Base-by-base conservation (phyloP, 345 rosid genomes). In the Ceriops tagal region DNA sequence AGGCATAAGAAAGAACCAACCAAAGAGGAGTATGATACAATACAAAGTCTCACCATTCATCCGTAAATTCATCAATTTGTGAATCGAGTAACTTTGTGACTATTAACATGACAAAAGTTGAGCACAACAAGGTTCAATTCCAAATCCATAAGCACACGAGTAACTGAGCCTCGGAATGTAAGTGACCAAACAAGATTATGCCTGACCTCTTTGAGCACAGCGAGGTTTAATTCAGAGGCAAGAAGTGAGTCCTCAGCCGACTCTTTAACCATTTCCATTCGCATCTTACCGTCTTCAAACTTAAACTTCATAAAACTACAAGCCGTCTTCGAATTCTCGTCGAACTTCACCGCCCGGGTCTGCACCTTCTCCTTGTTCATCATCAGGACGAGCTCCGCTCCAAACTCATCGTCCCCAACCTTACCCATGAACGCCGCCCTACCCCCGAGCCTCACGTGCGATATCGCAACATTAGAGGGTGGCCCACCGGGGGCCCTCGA, bases 361-460 rank as follows among this genome's bases (percentile, higher is more conserved):
- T 93, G 98, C 67, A 93, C 97, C 56, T 65, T 83, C 80, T 93
- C 96, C 82, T 84, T 82, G 43, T 89, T 91, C 98, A 91, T 82
- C 89, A 80, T 82, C 87, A 86, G 37, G 39, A 93, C 88, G 57
- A 91, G 46, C 83, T 87, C 96, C 28, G 80, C 75, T 20, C 98
- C 96, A 18, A 82, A 83, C 1, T 73, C 82, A 72, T 93, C 98
- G 61, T 71, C 80, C 68, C 97, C 97, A 18, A 89, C 92, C 77
- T 93, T 93, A 61, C 98, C 98, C 87, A 93, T 87, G 39, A 93
- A 84, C 32, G 97, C 96, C 5, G 96, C 97, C 75, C 99, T 83
- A 6, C 99, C 97, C 0, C 97, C 96, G 0, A 91, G 83, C 77
- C 99, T 73, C 56, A 85, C 93, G 66, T 88, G 96, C 8, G 96